phyloP scores from a whole-genome alignment of 2,329 filamentous ascomycete species.

The Pyricularia grisea region DNA sequence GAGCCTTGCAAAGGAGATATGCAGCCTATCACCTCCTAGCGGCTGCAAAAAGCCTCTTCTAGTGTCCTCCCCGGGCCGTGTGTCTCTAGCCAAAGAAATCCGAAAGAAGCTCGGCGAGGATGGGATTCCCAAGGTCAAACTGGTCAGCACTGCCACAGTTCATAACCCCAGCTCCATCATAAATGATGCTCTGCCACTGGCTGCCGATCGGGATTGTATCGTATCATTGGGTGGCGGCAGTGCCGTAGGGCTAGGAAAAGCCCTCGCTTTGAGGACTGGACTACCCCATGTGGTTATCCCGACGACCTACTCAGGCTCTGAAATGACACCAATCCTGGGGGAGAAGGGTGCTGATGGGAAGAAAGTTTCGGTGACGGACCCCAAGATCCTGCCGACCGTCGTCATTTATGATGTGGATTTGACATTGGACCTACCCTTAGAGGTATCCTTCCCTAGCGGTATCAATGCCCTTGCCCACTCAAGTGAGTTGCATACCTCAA shows the following conservation, averaged over 20 bases:
- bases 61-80: constrained; percentile 42
- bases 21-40: constrained; percentile 19
- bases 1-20: constrained; percentile 29
- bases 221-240: constrained; percentile 54
- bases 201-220: constrained; percentile 39
- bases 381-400: constrained; percentile 47
- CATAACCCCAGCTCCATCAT: constrained; percentile 52
- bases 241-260: constrained; percentile 53
- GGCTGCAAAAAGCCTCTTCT: constrained; percentile 33
- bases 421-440: constrained; percentile 46
- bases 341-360: constrained; percentile 44
- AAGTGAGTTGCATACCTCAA: neutral
- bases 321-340: constrained; percentile 57
- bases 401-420: constrained; percentile 58
- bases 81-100: constrained; percentile 31
- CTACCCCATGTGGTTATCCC: constrained; percentile 27
- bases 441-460: constrained; percentile 46
- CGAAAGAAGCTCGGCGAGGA: constrained; percentile 25
- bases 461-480: constrained; percentile 59
- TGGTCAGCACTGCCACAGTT: constrained; percentile 39
- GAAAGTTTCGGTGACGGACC: constrained; percentile 48
- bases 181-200: constrained; percentile 35
- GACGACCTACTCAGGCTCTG: constrained; percentile 52
- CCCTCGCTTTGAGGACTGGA: constrained; percentile 22
- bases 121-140: constrained; percentile 5